phyloP scores from a whole-genome alignment of 352 stramenopile species.

The Phytophthora hibernalis region DNA sequence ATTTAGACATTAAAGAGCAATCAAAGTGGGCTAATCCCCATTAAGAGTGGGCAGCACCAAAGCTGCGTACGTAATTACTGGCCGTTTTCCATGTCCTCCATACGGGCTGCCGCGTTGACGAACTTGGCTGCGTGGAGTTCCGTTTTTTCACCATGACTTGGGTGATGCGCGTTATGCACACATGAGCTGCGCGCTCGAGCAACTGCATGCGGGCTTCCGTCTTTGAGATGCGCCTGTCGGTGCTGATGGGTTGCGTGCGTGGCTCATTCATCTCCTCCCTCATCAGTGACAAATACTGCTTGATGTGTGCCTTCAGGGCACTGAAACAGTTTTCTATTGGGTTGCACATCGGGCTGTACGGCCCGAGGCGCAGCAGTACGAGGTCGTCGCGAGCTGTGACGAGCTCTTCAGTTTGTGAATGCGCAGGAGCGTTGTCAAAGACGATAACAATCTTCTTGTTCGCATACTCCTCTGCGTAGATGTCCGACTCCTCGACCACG shows the following conservation, averaged over 20 bases:
- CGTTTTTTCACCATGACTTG: conserved; percentile 3
- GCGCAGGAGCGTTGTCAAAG: conserved; percentile 33
- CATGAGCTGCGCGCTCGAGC: conserved; percentile 1
- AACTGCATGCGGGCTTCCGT: conserved; percentile 5
- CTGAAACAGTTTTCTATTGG: conserved; percentile 35
- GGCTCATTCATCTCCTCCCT: neutral
- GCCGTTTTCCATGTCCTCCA: conserved; percentile 2
- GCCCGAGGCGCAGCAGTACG: conserved; percentile 26
- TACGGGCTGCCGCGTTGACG: neutral
- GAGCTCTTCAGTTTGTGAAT: conserved; percentile 16
- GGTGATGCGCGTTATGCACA: neutral
- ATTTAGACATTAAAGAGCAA: no score
- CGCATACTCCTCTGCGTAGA: conserved; percentile 8
- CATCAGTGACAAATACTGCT: conserved; percentile 6
- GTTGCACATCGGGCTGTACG: conserved; percentile 35
- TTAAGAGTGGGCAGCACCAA: no score
- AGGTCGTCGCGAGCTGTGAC: conserved; percentile 12
- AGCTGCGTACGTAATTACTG: no score
- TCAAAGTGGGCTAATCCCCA: no score
- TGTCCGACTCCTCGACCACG: conserved; percentile 6
- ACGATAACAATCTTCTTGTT: conserved; percentile 37
- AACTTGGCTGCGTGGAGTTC: conserved; percentile 9
- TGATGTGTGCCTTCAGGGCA: conserved; percentile 15
- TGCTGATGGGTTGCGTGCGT: neutral
- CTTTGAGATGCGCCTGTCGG: neutral